Evolutionary conservation across 2,329 filamentous ascomycete genomes (phyloP), one percentile per base, ranked within the genome.

Genomic region (Fusarium buharicum): DNA sequence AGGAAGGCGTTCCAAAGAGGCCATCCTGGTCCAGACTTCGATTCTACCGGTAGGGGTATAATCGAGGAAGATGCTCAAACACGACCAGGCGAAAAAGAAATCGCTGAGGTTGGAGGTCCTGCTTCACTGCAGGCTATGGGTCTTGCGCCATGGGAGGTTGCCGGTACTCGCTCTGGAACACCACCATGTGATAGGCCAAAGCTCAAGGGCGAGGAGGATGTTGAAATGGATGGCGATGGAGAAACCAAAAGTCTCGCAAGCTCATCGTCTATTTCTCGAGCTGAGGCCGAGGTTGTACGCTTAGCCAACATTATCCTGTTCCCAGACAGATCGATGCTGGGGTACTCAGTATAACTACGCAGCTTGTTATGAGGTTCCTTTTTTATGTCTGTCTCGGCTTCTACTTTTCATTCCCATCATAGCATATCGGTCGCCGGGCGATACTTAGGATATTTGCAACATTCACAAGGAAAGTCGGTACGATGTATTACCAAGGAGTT

Each of bases 91-190:
- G 81, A 84, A 68, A 78, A 77, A 31, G 82, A 84, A 50, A 84
- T 86, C 60, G 78, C 77, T 12, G 77, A 79, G 38, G 77, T 81
- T 2, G 83, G 82, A 11, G 83, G 83, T 2, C 74, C 79, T 3
- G 79, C 80, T 8, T 84, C 76, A 0, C 70, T 86, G 50, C 79
- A 81, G 62, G 83, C 84, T n/a, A 86, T 87, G 84, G 84, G 84
- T 0, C 74, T 87, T 2, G 79, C 78, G 33, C 82, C 81, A 4
- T 86, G 83, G 78, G 79, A 78, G 61, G 59, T 76, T 46, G 69
- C 76, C 22, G 70, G 70, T 49, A 73, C 66, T 46, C 63, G 71
- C n/a, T 65, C 67, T 11, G 68, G 70, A 12, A 72, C 72, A 12
- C 72, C 72, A 14, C 68, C 70, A 34, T 49, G 59, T 47, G 64